A percentile compares a stretch with the other conserved stretches of the same genome.
These are phyloP conservation scores for Phialophora macrospora DNA, from an alignment of 2,329 filamentous ascomycete genomes.

Conservation along the genomic window DNA sequence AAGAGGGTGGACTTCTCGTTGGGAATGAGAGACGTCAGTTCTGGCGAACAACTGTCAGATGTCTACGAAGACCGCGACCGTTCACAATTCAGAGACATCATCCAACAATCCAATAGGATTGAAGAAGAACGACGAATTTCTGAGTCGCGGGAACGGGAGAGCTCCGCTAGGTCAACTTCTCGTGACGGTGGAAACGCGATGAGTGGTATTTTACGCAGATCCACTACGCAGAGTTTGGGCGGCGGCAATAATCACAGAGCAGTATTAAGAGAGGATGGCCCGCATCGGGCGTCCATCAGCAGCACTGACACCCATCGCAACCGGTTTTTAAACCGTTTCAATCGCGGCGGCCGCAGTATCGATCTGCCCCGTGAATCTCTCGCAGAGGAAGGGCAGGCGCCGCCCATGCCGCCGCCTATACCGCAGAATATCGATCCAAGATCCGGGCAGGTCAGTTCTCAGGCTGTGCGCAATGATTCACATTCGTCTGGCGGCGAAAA, in stretches of 20 bases:
- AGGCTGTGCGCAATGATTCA: constrained; percentile 35
- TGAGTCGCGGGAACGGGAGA: constrained; percentile 35
- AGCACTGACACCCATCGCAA: constrained; percentile 59
- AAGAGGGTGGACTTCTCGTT: constrained; percentile 73
- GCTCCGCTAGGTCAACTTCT: constrained; percentile 18
- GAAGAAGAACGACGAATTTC: constrained; percentile 43
- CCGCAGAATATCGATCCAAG: constrained; percentile 32
- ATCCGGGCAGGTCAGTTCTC: constrained; percentile 33
- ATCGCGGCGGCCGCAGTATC: constrained; percentile 36
- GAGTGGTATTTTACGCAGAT: constrained; percentile 38
- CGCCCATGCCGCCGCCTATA: constrained; percentile 14
- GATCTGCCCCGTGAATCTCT: constrained; percentile 35
- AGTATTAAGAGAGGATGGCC: constrained; percentile 7
- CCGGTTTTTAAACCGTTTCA: constrained; percentile 64
- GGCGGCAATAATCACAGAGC: constrained; percentile 30
- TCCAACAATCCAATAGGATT: constrained; percentile 49
- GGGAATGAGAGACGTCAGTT: constrained; percentile 65
- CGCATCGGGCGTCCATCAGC: constrained; percentile 26
- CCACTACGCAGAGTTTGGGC: constrained; percentile 40
- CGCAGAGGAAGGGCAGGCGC: constrained; percentile 35
- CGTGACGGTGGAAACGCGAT: constrained; percentile 39
- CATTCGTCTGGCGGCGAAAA: constrained; percentile 8
- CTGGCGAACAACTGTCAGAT: constrained; percentile 66
- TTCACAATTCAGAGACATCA: constrained; percentile 44
- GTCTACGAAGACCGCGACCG: constrained; percentile 63